Evolutionary conservation across 495 filamentous ascomycete species (phyloP).

Genomic region (Collariella sp.): DNA sequence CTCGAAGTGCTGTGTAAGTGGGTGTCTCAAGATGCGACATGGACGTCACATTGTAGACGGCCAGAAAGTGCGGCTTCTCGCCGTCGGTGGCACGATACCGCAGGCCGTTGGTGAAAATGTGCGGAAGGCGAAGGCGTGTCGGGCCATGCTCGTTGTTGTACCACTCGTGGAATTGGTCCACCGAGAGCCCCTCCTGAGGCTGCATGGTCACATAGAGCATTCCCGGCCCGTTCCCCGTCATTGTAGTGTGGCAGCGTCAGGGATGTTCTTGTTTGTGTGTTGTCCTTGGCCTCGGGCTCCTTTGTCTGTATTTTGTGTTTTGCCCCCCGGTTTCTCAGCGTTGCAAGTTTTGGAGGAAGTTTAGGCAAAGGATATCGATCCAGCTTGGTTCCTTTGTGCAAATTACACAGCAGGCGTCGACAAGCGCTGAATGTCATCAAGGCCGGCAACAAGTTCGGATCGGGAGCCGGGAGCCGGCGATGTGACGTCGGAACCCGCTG

Average conservation of each 20-base stretch:
- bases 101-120: slow-evolving; percentile 64
- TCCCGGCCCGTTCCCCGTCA: slow-evolving; percentile 36
- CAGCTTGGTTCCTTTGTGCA: too few relatives aligned
- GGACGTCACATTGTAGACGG: slow-evolving; percentile 70
- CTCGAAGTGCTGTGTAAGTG: slow-evolving; percentile 60
- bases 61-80: slow-evolving; percentile 58
- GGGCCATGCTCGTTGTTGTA: slow-evolving; percentile 87
- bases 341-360: too few relatives aligned
- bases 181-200: slow-evolving; percentile 52
- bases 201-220: slow-evolving; percentile 77
- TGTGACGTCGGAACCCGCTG: not conserved
- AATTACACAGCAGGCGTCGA: not conserved
- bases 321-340: too few relatives aligned
- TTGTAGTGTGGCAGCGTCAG: not conserved
- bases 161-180: slow-evolving; percentile 75
- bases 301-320: too few relatives aligned
- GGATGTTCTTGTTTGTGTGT: not conserved
- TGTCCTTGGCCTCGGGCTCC: too few relatives aligned
- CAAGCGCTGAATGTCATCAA: not conserved
- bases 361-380: too few relatives aligned
- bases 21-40: slow-evolving; percentile 57
- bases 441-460: not conserved
- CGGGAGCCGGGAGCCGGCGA: not conserved
- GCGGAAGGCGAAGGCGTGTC: slow-evolving; percentile 58
- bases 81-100: slow-evolving; percentile 63